phyloP scores from a whole-genome alignment of 1,139 yeast genomes.

The Lizanozyma gosingica region DNA sequence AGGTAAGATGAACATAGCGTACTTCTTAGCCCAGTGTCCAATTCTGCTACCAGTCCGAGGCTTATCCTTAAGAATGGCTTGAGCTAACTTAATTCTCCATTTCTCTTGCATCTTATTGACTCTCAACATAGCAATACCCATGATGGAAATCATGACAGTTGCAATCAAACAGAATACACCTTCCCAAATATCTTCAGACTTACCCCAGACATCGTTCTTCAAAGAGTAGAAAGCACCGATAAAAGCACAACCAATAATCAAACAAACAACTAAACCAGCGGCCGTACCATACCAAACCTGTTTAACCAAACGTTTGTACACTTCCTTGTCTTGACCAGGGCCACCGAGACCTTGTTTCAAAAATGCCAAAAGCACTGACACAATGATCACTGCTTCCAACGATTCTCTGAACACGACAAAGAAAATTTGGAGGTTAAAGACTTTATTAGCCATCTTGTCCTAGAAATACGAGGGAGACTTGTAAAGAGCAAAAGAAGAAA shows the following conservation, averaged over 20 bases:
- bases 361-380: conserved; percentile 83
- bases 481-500: not conserved
- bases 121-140: conserved; percentile 44
- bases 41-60: conserved; percentile 13
- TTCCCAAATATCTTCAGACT: conserved; percentile 40
- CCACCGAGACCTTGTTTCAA: conserved; percentile 75
- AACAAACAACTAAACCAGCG: conserved; percentile 31
- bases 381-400: conserved; percentile 81
- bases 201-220: conserved; percentile 34
- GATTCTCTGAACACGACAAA: conserved; percentile 88
- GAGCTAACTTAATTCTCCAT: conserved; percentile 43
- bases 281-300: conserved; percentile 37
- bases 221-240: conserved; percentile 36
- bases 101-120: conserved; percentile 41
- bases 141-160: conserved; percentile 32
- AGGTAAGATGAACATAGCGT: conserved; percentile 73
- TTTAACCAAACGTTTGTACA: conserved; percentile 51
- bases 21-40: conserved; percentile 43
- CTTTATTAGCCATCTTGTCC: conserved; percentile 10
- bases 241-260: conserved; percentile 35
- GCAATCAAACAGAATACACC: conserved; percentile 40
- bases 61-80: conserved; percentile 26
- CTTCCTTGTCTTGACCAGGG: conserved; percentile 18
- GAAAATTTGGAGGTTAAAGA: conserved; percentile 54
- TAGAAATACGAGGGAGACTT: not conserved